These are phyloP conservation scores for Grammothele lineata DNA, from an alignment of 768 basidiomycete species.

Conservation along the genomic window DNA sequence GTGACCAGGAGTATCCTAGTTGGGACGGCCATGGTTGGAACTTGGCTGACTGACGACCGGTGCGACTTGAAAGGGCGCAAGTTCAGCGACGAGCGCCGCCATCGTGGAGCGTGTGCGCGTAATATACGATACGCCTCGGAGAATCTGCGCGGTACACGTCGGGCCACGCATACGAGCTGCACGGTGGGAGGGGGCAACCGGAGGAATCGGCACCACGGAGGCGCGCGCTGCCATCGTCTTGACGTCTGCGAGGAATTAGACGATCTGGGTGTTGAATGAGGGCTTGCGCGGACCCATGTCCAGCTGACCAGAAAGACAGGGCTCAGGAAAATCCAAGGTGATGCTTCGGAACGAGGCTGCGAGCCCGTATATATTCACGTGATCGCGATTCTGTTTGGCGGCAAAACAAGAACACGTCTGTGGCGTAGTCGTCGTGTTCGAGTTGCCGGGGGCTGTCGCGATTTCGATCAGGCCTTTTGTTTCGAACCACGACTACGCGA, in stretches of 20 bases:
- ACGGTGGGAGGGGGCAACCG: constrained; percentile 1
- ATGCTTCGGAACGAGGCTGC: constrained; percentile 20
- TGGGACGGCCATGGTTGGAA: too few relatives aligned
- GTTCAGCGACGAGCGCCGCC: too few relatives aligned
- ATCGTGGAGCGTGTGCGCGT: too few relatives aligned
- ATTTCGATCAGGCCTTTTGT: too few relatives aligned
- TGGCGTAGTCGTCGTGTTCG: not conserved
- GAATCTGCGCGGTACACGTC: constrained; percentile 8
- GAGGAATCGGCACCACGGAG: constrained; percentile 5
- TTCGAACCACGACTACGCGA: not conserved
- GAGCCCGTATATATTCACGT: constrained; percentile 3
- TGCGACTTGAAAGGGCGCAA: too few relatives aligned
- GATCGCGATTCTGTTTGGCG: constrained; percentile 3
- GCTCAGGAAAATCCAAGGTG: constrained; percentile 21
- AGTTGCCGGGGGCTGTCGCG: not conserved
- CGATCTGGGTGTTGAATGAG: not conserved
- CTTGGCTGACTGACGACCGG: too few relatives aligned
- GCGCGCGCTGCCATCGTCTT: constrained; percentile 1
- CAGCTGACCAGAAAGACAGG: constrained; percentile 7
- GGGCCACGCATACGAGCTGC: constrained; percentile 8
- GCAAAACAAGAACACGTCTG: constrained; percentile 13
- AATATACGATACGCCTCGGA: constrained; percentile 10
- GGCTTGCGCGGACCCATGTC: not conserved
- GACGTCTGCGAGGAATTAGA: constrained; percentile 9
- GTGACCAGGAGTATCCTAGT: not conserved